Base-by-base conservation (phyloP, 176 grass and related monocot species). In the Triticum urartu region DNA sequence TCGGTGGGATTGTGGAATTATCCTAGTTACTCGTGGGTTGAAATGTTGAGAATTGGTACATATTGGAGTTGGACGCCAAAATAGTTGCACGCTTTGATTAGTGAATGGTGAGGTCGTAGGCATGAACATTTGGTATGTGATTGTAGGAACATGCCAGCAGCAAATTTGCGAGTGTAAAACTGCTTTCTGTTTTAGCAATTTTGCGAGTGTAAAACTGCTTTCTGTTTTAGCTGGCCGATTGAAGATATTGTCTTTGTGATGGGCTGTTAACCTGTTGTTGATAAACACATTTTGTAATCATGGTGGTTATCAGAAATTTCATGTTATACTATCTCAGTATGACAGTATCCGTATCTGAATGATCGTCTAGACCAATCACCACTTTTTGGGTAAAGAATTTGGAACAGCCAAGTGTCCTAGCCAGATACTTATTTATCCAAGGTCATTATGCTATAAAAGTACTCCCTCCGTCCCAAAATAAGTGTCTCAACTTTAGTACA, bases 11-110 rank as follows among this genome's bases (percentile, higher is more conserved):
- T 79, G 42, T 25, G 12, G 59, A 22, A 64, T 35, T 33, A 4
- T 63, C 11, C 21, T 75, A 39, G 43, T 42, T 69, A 9, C 20
- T 25, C 48, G 40, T 63, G 30, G 10, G 33, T 28, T 75, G 12
- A 48, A 74, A 74, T 74, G 15, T 67, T 8, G 48, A 68, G 72
- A 58, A 59, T 8, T 89, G 80, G 62, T 54, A 40, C 38, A 58
- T 61, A 67, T 35, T 58, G n/a, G 72, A 63, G 34, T 66, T 63
- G 40, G 24, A n/a, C 11, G 3, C 18, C 25, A 79, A 64, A 60
- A 47, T 42, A 20, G 34, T 34, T 40, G 34, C 60, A 24, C 10
- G 3, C 12, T 48, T 24, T 68, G 21, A 79, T 12, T 66, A 82
- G 35, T 10, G 30, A 64, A 66, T 14, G 2, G 12, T 43, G 58